These are phyloP conservation scores for Lablab purpureus DNA, from an alignment of 306 rosid species.

Conservation along the genomic window DNA sequence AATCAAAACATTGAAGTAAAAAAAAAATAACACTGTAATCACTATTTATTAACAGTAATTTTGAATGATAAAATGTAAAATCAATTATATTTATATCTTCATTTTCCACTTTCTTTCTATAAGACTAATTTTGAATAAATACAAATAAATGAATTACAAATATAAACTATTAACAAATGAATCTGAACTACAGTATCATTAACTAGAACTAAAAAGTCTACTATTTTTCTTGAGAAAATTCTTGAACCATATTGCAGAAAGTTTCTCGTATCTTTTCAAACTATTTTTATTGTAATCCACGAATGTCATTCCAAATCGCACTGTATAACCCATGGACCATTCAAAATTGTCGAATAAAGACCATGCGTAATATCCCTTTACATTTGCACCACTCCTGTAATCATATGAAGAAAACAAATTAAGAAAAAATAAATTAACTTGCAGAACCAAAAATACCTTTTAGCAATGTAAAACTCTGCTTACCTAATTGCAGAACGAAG, in stretches of 20 bases:
- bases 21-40: too few relatives aligned
- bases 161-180: neutral
- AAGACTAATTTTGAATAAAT: neutral
- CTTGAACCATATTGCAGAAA: slow-evolving; percentile 62
- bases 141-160: neutral
- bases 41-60: too few relatives aligned
- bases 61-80: neutral
- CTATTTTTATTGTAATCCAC: slow-evolving; percentile 59
- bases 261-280: slow-evolving; percentile 55
- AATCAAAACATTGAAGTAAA: too few relatives aligned
- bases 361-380: slow-evolving; percentile 72
- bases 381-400: slow-evolving; percentile 61
- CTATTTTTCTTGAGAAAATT: slow-evolving; percentile 47
- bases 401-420: neutral
- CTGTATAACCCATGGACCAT: slow-evolving; percentile 57
- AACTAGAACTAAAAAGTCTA: slow-evolving; percentile 4
- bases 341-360: slow-evolving; percentile 68
- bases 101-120: neutral
- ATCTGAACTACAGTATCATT: neutral
- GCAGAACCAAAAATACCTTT: too few relatives aligned
- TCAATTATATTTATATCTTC: neutral
- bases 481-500: slow-evolving; percentile 61
- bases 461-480: neutral
- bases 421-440: neutral
- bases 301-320: slow-evolving; percentile 61